A percentile compares a stretch with the other conserved stretches of the same genome.
Conservation (phyloP, 768 basidiomycete genomes). For the Tricholoma furcatifolium region DNA sequence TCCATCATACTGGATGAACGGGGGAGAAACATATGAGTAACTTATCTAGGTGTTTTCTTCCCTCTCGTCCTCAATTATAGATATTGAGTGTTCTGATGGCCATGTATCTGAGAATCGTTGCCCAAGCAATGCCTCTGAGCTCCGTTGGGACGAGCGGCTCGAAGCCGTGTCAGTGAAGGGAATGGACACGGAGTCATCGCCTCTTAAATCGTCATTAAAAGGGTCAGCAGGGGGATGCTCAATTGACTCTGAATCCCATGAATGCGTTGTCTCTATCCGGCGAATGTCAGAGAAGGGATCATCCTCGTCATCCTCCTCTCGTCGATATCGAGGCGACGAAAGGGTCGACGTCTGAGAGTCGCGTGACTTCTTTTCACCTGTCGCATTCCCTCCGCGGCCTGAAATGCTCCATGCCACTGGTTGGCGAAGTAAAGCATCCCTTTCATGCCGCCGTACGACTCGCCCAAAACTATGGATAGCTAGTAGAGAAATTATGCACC, state of each 20-base stretch:
- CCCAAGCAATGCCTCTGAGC: conserved; percentile 20
- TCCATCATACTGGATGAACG: background rate
- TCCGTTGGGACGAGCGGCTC: conserved; percentile 29
- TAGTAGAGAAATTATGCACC: conserved; percentile 54
- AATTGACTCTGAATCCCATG: conserved; percentile 12
- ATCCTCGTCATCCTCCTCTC: conserved; percentile 11
- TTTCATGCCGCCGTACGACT: conserved; percentile 60
- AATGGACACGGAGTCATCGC: conserved; percentile 9
- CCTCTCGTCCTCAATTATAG: conserved; percentile 1
- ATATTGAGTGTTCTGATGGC: conserved; percentile 23
- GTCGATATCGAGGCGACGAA: conserved; percentile 6
- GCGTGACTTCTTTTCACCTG: conserved; percentile 11
- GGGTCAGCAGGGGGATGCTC: conserved; percentile 5
- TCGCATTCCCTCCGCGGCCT: conserved; percentile 1
- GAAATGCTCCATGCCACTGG: conserved; percentile 23
- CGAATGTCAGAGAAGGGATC: conserved; percentile 35
- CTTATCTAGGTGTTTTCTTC: background rate
- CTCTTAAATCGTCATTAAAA: conserved; percentile 9
- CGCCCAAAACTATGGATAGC: conserved; percentile 60
- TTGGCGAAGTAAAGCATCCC: conserved; percentile 51
- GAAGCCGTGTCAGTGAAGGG: conserved; percentile 19
- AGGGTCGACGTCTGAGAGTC: background rate
- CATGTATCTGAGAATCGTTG: conserved; percentile 26
- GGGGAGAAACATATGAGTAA: too few relatives aligned
- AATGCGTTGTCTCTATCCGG: conserved; percentile 11